phyloP scores from a whole-genome alignment of 495 filamentous ascomycete genomes.

The Neurospora africana region DNA sequence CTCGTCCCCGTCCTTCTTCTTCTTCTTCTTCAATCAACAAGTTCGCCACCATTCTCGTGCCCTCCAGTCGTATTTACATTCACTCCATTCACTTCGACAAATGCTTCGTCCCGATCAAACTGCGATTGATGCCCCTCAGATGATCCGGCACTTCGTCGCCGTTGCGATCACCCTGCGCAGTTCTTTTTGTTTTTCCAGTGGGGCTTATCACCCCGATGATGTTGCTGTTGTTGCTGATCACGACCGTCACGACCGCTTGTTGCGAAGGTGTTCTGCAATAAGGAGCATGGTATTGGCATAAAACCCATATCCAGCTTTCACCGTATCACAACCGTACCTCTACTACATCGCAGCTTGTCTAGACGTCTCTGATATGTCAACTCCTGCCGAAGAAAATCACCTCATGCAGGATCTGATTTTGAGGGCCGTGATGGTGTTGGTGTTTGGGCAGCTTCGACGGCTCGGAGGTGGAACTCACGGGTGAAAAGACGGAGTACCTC shows the following conservation, averaged over 20 bases:
- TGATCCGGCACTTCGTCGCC: background rate
- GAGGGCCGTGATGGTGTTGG: background rate
- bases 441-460: background rate
- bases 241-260: background rate
- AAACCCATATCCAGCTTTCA: too few relatives aligned
- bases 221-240: background rate
- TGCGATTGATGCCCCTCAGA: background rate
- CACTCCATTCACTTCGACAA: background rate
- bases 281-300: too few relatives aligned
- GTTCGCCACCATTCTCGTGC: background rate
- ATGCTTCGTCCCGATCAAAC: background rate
- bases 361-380: too few relatives aligned
- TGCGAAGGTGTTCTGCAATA: too few relatives aligned
- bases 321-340: too few relatives aligned
- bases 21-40: background rate
- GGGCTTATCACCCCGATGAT: background rate
- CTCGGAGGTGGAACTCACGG: background rate
- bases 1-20: background rate
- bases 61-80: background rate
- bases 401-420: too few relatives aligned
- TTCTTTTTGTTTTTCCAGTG: background rate
- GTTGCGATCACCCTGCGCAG: background rate
- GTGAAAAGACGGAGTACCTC: conserved; percentile 5
- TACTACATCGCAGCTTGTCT: too few relatives aligned
- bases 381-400: too few relatives aligned